These are phyloP conservation scores for Fusarium scirpi DNA, from an alignment of 2,329 filamentous ascomycete species.

Conservation along the genomic window DNA sequence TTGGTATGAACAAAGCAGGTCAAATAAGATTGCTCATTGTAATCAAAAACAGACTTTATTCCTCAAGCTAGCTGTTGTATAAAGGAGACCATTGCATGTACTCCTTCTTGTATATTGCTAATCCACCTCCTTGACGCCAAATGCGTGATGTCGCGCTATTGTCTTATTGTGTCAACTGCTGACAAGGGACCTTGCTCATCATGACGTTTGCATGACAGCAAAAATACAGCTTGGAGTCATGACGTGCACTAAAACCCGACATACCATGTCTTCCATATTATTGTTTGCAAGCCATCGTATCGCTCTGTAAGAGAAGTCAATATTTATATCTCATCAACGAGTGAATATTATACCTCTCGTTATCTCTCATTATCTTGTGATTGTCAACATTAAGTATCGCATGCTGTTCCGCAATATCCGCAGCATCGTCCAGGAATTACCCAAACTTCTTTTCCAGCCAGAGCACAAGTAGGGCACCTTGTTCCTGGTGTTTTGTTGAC, in stretches of 20 bases:
- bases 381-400: neutral
- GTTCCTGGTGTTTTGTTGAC: neutral
- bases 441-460: neutral
- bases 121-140: neutral
- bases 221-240: neutral
- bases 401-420: neutral
- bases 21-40: neutral
- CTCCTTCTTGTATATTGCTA: neutral
- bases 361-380: no score
- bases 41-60: neutral
- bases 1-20: neutral
- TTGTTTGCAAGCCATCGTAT: neutral
- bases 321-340: neutral
- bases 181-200: neutral
- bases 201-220: neutral
- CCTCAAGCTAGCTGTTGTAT: neutral
- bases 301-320: neutral
- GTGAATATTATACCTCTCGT: neutral
- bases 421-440: neutral
- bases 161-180: no score
- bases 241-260: neutral
- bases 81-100: neutral
- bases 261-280: neutral
- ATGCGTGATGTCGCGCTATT: neutral
- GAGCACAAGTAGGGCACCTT: neutral